Evolutionary conservation across 2,329 filamentous ascomycete species (phyloP).

Genomic region (Pseudogymnoascus verrucosus): DNA sequence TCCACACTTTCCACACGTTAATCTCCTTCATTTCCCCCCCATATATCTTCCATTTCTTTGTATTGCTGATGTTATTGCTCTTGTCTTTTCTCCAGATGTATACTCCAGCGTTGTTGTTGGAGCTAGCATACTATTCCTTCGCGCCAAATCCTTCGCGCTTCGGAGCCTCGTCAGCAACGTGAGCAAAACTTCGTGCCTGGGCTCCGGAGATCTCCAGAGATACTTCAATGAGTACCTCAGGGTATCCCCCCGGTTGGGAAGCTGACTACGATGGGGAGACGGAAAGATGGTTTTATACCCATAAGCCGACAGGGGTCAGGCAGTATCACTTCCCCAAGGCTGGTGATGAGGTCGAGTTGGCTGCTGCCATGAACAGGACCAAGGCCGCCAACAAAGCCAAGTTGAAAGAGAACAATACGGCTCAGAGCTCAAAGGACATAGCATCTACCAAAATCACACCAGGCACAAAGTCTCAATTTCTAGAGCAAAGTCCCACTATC

Average conservation of each 20-base stretch:
- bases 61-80: background rate
- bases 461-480: background rate
- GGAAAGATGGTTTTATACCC: constrained; percentile 14
- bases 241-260: constrained; percentile 12
- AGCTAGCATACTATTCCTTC: background rate
- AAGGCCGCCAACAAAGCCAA: background rate
- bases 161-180: background rate
- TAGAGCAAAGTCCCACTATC: background rate
- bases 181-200: background rate
- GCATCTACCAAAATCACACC: background rate
- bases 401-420: background rate
- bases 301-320: constrained; percentile 13
- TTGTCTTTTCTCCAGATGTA: background rate
- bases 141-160: background rate
- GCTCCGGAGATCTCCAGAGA: background rate
- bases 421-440: background rate
- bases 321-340: constrained; percentile 14
- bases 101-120: background rate
- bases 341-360: constrained; percentile 12
- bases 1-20: background rate
- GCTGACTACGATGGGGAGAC: constrained; percentile 13
- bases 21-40: background rate
- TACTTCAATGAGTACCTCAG: background rate
- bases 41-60: background rate
- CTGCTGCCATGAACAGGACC: background rate